Evolutionary conservation across 331 rosid species (phyloP).

Genomic region (Quercus tomentella): DNA sequence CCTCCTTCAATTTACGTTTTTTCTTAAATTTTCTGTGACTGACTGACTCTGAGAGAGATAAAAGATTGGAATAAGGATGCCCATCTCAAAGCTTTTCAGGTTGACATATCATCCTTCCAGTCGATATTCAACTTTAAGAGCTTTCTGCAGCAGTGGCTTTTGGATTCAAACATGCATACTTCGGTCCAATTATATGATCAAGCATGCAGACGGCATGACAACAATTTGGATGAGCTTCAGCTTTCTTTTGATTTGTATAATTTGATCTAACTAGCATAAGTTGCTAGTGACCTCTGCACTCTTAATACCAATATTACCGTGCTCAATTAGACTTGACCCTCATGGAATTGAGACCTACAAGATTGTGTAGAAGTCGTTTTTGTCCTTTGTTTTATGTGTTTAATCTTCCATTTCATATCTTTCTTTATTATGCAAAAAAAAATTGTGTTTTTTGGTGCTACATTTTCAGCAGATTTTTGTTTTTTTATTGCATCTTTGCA

Average conservation of each 20-base stretch:
- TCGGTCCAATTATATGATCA: constrained; percentile 49
- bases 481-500: background rate
- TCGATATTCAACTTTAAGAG: constrained; percentile 48
- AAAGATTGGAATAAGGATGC: constrained; percentile 55
- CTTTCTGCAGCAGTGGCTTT: constrained; percentile 72
- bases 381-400: background rate
- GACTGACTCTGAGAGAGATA: constrained; percentile 59
- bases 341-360: background rate
- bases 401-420: background rate
- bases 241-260: constrained; percentile 17
- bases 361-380: constrained; percentile 3
- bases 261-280: background rate
- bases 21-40: constrained; percentile 5
- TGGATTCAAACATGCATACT: constrained; percentile 64
- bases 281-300: constrained; percentile 3
- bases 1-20: background rate
- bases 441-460: background rate
- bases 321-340: constrained; percentile 7
- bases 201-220: background rate
- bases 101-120: constrained; percentile 59
- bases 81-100: constrained; percentile 61
- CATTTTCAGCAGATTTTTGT: background rate
- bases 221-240: constrained; percentile 5
- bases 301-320: background rate
- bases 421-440: background rate